Percentiles rank a stretch among this genome's conserved stretches.
These are phyloP conservation scores for Eutrema japonicum DNA, from an alignment of 345 rosid species.

Conservation along the genomic window DNA sequence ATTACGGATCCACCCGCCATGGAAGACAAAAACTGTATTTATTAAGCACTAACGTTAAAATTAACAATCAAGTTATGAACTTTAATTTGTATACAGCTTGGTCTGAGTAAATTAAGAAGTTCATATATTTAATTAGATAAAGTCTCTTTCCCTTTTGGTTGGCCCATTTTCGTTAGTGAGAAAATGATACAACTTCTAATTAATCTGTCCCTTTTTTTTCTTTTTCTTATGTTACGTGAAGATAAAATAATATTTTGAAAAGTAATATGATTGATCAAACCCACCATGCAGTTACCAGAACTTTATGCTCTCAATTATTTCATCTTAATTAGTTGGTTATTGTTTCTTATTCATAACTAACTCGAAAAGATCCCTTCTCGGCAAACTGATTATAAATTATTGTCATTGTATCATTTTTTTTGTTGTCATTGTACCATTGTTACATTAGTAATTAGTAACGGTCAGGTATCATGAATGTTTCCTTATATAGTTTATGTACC, in stretches of 20 bases:
- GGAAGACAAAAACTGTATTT: background rate
- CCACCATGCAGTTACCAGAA: conserved; percentile 8
- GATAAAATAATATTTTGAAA: conserved; percentile 8
- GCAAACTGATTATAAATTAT: conserved; percentile 10
- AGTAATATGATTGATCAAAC: conserved; percentile 30
- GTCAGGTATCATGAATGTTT: conserved; percentile 13
- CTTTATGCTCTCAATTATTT: conserved; percentile 17
- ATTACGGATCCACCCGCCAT: background rate
- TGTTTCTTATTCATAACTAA: conserved; percentile 14
- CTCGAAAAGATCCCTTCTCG: conserved; percentile 1
- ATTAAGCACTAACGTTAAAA: background rate
- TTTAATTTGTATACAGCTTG: conserved; percentile 12
- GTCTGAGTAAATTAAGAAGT: conserved; percentile 3
- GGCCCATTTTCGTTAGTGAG: conserved; percentile 29
- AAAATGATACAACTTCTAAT: conserved; percentile 14
- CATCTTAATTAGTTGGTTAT: conserved; percentile 25
- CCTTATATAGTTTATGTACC: background rate
- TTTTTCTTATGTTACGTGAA: conserved; percentile 20
- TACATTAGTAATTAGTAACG: conserved; percentile 3
- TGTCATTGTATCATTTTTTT: background rate
- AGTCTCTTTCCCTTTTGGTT: conserved; percentile 4
- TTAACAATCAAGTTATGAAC: conserved; percentile 1
- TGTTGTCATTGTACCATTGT: background rate
- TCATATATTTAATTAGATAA: background rate
- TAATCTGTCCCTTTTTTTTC: background rate